These are phyloP conservation scores for Clavispora fructus DNA, from an alignment of 805 yeast species.

Conservation along the genomic window DNA sequence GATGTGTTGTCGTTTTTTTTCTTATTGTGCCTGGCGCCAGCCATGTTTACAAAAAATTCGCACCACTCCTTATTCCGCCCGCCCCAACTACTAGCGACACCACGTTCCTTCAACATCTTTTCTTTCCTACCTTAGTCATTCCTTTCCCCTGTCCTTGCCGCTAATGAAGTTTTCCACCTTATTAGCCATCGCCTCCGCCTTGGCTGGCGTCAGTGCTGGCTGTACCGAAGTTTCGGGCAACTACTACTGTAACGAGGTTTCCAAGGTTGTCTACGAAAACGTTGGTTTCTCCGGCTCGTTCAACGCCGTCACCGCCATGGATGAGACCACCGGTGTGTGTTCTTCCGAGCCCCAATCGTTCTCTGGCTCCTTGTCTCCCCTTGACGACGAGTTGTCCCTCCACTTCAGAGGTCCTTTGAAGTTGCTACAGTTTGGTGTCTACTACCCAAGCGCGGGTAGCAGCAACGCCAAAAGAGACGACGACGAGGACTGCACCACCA, in stretches of 20 bases:
- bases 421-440: conserved; percentile 83
- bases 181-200: conserved; percentile 12
- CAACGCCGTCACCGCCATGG: conserved; percentile 75
- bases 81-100: neutral
- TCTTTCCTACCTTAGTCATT: conserved; percentile 4
- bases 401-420: conserved; percentile 89
- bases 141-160: neutral
- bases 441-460: conserved; percentile 54
- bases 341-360: conserved; percentile 51
- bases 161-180: conserved; percentile 14
- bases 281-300: conserved; percentile 87
- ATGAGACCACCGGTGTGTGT: conserved; percentile 65
- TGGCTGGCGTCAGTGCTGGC: conserved; percentile 25
- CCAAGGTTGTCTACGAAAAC: conserved; percentile 60
- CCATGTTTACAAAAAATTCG: conserved; percentile 1
- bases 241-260: conserved; percentile 73
- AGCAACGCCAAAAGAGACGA: conserved; percentile 42
- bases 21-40: neutral
- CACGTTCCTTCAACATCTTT: conserved; percentile 5
- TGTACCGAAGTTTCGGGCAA: conserved; percentile 61
- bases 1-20: neutral
- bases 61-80: conserved; percentile 4
- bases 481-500: conserved; percentile 42
- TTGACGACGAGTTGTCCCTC: conserved; percentile 80
- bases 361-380: conserved; percentile 71